These are phyloP conservation scores for Pseudonitzschia multistriata DNA, from an alignment of 108 stramenopile species.

Conservation along the genomic window DNA sequence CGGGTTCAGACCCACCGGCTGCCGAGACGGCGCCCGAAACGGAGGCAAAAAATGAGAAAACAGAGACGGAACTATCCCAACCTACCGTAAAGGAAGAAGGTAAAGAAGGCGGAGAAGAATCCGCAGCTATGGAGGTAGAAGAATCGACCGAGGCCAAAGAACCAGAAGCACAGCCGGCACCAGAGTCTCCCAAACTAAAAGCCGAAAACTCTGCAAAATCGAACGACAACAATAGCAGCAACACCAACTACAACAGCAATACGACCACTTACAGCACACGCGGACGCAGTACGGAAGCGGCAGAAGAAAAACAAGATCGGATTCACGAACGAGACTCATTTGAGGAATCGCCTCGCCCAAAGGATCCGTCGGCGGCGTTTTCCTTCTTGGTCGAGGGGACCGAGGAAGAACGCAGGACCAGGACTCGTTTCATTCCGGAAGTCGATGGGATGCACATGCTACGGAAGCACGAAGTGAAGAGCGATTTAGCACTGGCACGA, in stretches of 20 bases:
- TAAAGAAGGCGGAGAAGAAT: background rate
- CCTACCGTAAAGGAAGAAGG: background rate
- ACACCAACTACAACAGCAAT: background rate
- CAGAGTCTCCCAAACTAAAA: background rate
- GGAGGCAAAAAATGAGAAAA: background rate
- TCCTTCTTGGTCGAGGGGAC: conserved; percentile 66
- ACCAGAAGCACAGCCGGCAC: background rate
- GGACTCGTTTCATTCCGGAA: conserved; percentile 74
- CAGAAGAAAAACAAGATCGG: conserved; percentile 5
- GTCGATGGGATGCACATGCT: conserved; percentile 80
- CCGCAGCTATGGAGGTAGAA: background rate
- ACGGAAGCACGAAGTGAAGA: conserved; percentile 73
- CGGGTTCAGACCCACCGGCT: background rate
- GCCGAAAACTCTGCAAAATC: background rate
- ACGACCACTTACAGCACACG: conserved; percentile 35
- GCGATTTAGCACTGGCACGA: conserved; percentile 62
- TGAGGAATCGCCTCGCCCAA: conserved; percentile 11
- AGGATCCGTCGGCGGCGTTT: conserved; percentile 28
- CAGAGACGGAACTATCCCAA: background rate
- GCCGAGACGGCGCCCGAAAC: background rate
- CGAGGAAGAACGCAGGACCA: conserved; percentile 75
- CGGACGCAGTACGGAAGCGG: conserved; percentile 30
- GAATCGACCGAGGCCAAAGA: conserved; percentile 3
- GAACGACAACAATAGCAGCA: background rate
- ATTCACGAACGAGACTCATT: background rate